A percentile compares a stretch with the other conserved stretches of the same genome.
These are phyloP conservation scores for Rhizopogon vinicolor DNA, from an alignment of 768 basidiomycete genomes.

Conservation along the genomic window DNA sequence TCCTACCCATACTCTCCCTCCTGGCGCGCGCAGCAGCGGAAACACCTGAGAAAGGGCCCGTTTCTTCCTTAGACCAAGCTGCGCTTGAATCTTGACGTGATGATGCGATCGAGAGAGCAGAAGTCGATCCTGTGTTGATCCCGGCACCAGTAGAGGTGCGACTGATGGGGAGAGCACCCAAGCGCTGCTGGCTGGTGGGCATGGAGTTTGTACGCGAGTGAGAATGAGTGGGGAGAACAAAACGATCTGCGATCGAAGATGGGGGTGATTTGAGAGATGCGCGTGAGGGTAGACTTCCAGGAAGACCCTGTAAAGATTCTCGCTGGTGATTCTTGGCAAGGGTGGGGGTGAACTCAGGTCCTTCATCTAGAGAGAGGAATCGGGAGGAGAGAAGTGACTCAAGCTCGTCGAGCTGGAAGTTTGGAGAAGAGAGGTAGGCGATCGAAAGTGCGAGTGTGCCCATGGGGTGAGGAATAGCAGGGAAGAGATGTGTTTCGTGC, in stretches of 20 bases:
- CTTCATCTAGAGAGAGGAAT: constrained; percentile 66
- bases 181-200: constrained; percentile 30
- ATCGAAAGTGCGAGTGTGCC: constrained; percentile 59
- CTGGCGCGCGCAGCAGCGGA: constrained; percentile 36
- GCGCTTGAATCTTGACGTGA: constrained; percentile 35
- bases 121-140: constrained; percentile 27
- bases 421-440: constrained; percentile 61
- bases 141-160: constrained; percentile 29
- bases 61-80: constrained; percentile 35
- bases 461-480: constrained; percentile 61
- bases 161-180: constrained; percentile 29
- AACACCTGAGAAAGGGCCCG: constrained; percentile 25
- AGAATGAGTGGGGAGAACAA: constrained; percentile 28
- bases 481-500: constrained; percentile 56
- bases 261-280: constrained; percentile 43
- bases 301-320: constrained; percentile 45
- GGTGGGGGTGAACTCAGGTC: constrained; percentile 66
- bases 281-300: constrained; percentile 35
- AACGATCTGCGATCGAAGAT: constrained; percentile 39
- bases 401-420: constrained; percentile 71
- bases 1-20: constrained; percentile 41
- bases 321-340: constrained; percentile 60
- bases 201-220: constrained; percentile 35
- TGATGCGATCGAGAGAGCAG: constrained; percentile 36
- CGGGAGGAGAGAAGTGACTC: constrained; percentile 73